Evolutionary conservation across 2,329 filamentous ascomycete genomes (phyloP).

Genomic region (Neospermospora avenae): DNA sequence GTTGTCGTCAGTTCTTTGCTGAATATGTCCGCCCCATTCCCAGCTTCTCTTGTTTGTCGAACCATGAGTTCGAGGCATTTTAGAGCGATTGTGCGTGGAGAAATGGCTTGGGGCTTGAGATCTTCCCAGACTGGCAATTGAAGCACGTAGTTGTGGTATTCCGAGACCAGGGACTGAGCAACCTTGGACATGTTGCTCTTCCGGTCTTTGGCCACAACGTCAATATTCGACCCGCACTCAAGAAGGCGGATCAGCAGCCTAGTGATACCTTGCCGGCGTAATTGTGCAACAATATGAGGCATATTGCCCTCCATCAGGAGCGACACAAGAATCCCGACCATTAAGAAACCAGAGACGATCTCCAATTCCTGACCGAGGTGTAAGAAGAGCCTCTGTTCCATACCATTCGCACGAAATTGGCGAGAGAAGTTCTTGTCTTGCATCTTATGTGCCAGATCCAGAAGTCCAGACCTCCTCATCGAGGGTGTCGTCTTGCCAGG

Average conservation of each 20-base stretch:
- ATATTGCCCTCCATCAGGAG: slow-evolving; percentile 60
- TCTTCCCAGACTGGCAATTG: slow-evolving; percentile 59
- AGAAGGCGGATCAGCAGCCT: slow-evolving; percentile 56
- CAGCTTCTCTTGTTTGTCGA: slow-evolving; percentile 46
- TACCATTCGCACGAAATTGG: slow-evolving; percentile 71
- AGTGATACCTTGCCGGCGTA: slow-evolving; percentile 53
- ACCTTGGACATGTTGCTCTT: slow-evolving; percentile 67
- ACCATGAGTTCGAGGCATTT: slow-evolving; percentile 60
- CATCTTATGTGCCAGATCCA: slow-evolving; percentile 58
- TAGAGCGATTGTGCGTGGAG: slow-evolving; percentile 61
- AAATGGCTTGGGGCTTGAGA: slow-evolving; percentile 47
- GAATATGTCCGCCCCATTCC: slow-evolving; percentile 48
- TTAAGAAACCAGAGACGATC: slow-evolving; percentile 57
- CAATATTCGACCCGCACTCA: slow-evolving; percentile 51
- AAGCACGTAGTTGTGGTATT: slow-evolving; percentile 52
- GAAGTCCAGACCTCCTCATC: slow-evolving; percentile 54
- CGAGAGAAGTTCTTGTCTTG: slow-evolving; percentile 60
- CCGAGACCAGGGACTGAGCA: slow-evolving; percentile 52
- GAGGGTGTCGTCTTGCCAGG: slow-evolving; percentile 47
- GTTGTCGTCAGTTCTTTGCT: slow-evolving; percentile 46
- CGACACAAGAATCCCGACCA: slow-evolving; percentile 60
- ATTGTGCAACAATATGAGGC: slow-evolving; percentile 54
- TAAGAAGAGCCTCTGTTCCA: slow-evolving; percentile 65
- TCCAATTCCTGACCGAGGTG: slow-evolving; percentile 59
- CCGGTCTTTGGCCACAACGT: slow-evolving; percentile 59